Percentiles rank a stretch among this genome's conserved stretches.
Evolutionary conservation across 176 grass and related monocot genomes (phyloP).

Genomic region (Puya raimondii): DNA sequence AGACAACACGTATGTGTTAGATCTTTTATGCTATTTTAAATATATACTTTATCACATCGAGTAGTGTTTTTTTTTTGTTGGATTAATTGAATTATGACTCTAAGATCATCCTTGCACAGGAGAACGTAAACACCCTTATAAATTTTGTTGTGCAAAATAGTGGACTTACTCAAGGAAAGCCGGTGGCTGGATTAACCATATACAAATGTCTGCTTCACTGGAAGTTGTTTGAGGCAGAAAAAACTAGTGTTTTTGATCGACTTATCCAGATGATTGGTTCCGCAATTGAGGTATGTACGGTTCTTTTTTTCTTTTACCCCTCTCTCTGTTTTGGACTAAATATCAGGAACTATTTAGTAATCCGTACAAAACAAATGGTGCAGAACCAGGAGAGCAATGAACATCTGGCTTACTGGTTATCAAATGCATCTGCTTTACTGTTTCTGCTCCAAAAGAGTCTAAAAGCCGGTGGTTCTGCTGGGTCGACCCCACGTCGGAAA

Average conservation of each 20-base stretch:
- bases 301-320: not conserved
- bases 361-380: slow-evolving; percentile 4
- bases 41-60: not conserved
- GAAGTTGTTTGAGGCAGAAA: slow-evolving; percentile 92
- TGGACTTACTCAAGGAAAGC: slow-evolving; percentile 74
- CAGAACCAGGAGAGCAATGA: slow-evolving; percentile 68
- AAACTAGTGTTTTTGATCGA: slow-evolving; percentile 74
- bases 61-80: slow-evolving; percentile 9
- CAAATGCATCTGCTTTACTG: slow-evolving; percentile 84
- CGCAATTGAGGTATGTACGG: slow-evolving; percentile 57
- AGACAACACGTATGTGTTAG: slow-evolving; percentile 53
- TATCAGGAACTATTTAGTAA: not conserved
- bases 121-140: slow-evolving; percentile 71
- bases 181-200: slow-evolving; percentile 76
- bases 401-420: slow-evolving; percentile 90
- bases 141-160: slow-evolving; percentile 62
- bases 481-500: slow-evolving; percentile 42
- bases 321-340: slow-evolving; percentile 12
- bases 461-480: slow-evolving; percentile 36
- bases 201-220: slow-evolving; percentile 95
- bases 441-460: slow-evolving; percentile 84
- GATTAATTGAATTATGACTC: not conserved
- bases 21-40: not conserved
- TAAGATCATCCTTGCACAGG: slow-evolving; percentile 39
- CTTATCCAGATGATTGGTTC: slow-evolving; percentile 89